These are phyloP conservation scores for Gastrolobium bilobum DNA, from an alignment of 306 rosid genomes.

Conservation along the genomic window DNA sequence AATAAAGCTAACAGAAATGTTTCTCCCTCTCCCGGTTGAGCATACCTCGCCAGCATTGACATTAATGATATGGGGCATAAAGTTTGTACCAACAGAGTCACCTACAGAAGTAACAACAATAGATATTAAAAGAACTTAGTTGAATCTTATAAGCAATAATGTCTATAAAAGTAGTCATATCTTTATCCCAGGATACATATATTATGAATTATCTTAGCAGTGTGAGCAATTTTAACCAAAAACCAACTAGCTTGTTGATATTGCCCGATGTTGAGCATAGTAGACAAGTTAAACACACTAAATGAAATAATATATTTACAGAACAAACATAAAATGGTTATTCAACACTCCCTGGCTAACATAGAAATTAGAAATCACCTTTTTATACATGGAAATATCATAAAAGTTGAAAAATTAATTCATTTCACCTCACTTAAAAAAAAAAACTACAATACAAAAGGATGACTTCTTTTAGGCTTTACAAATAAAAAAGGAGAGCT, in stretches of 20 bases:
- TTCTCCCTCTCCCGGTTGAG: not conserved
- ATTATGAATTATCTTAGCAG: slow-evolving; percentile 3
- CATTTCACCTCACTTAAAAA: slow-evolving; percentile 48
- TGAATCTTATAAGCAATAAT: slow-evolving; percentile 11
- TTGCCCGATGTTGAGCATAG: not conserved
- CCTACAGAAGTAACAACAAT: slow-evolving; percentile 51
- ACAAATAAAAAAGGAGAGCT: slow-evolving; percentile 1
- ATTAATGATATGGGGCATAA: slow-evolving; percentile 74
- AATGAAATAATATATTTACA: not conserved
- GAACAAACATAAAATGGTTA: not conserved
- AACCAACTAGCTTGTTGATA: slow-evolving; percentile 3
- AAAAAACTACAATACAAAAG: slow-evolving; percentile 13
- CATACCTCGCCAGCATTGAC: slow-evolving; percentile 78
- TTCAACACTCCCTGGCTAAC: slow-evolving; percentile 35
- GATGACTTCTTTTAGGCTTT: slow-evolving; percentile 3
- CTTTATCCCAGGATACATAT: not conserved
- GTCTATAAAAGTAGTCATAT: not conserved
- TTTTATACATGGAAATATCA: slow-evolving; percentile 37
- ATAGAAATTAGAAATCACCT: slow-evolving; percentile 36
- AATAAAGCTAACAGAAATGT: slow-evolving; percentile 1
- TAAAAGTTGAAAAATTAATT: slow-evolving; percentile 37
- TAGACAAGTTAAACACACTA: not conserved
- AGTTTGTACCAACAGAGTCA: slow-evolving; percentile 64
- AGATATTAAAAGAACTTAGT: slow-evolving; percentile 30
- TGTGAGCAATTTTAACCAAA: slow-evolving; percentile 12